Percentiles rank a stretch among this genome's conserved stretches.
Conservation (phyloP, 257 asterid species). For the Penstemon davidsonii region DNA sequence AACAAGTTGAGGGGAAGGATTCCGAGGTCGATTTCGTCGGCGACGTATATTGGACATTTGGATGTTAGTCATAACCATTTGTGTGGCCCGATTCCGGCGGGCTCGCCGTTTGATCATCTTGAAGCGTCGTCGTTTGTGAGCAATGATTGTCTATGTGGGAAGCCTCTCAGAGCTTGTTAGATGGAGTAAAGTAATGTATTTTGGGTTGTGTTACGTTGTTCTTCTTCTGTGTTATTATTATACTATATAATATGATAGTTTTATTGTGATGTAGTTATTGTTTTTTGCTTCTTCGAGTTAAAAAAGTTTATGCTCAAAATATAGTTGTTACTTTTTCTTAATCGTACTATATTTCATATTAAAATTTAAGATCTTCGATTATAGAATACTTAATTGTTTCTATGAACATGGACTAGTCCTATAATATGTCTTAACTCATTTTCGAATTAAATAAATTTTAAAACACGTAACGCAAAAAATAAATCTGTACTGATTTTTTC, state of each 20-base stretch:
- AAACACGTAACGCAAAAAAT: no score
- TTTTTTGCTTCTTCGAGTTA: no score
- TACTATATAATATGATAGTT: neutral
- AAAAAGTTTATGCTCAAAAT: no score
- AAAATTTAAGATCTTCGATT: no score
- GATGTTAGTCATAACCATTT: constrained; percentile 60
- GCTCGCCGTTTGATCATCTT: constrained; percentile 58
- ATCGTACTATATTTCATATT: no score
- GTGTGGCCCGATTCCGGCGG: constrained; percentile 57
- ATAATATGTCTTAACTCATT: no score
- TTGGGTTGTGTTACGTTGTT: neutral
- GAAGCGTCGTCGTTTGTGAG: constrained; percentile 50
- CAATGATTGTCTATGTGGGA: constrained; percentile 60
- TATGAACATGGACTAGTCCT: no score
- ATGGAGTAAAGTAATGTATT: neutral
- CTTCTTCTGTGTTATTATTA: neutral
- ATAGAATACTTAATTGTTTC: no score
- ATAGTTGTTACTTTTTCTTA: no score
- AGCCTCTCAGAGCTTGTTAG: constrained; percentile 48
- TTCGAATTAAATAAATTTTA: no score
- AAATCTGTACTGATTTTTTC: no score
- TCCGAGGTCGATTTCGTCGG: constrained; percentile 45
- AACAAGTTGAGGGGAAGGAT: constrained; percentile 45
- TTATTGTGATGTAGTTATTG: no score
- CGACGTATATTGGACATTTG: constrained; percentile 58